Base-by-base conservation (phyloP, 306 rosid genomes). In the Trichosanthes cucumerina region DNA sequence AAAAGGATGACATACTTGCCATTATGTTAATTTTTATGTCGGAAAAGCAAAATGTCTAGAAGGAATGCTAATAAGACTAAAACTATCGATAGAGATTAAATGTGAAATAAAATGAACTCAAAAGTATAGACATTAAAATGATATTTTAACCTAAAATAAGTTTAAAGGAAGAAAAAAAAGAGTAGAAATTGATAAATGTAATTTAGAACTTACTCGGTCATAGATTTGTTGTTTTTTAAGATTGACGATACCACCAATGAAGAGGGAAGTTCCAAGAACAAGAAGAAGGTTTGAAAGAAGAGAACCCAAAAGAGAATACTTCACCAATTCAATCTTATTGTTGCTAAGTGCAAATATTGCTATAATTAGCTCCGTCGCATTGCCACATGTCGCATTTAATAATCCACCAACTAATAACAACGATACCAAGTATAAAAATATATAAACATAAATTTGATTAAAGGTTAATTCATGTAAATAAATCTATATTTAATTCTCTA, bases 321-420 rank as follows among this genome's bases (percentile, higher is more conserved):
- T 95, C 39, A 95, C 97, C 72, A 95, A 88, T 9, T 80, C 89
- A 77, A 95, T 77, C 79, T 95, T 90, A 52, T 58, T 47, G 18
- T 52, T 79, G 16, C 72, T 54, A 2, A 92, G 96, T 26, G 99
- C 99, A 72, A 95, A 85, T 49, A 91, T 81, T 46, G 99, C 97
- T 78, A 95, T 91, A 0, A 95, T 83, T 14, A 95, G 89, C 84
- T 95, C 99, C 52, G 97, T 92, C 16, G 88, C 89, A 81, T 95
- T 95, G 54, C 99, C 97, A 87, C 95, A 95, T 52, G 99, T 92
- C 2, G 99, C 97, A 81, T 92, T 95, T 8, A 95, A 80, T 77
- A 95, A 92, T 31, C 99, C 99, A 80, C 99, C 99, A 65, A 90
- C 99, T 95, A 69, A 63, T 5, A 26, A 60, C 18, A 28, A 28